A percentile compares a stretch with the other conserved stretches of the same genome.
Evolutionary conservation across 2,329 filamentous ascomycete species (phyloP).

Genomic region (Penicillium sclerotiorum): DNA sequence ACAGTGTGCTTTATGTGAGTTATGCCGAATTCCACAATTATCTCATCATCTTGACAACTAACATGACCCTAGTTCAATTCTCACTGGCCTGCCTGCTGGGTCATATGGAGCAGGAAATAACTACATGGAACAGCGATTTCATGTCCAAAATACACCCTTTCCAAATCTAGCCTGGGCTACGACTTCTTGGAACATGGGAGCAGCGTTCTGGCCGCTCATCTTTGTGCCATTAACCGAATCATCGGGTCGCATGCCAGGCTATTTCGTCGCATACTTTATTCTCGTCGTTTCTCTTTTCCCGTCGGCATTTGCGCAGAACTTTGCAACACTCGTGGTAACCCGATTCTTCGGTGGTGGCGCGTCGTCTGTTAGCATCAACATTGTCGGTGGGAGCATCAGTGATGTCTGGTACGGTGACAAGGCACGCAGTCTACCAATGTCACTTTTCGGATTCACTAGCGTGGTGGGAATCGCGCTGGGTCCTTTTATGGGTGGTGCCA

Average conservation of each 20-base stretch:
- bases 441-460: conserved; percentile 47
- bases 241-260: conserved; percentile 49
- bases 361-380: conserved; percentile 48
- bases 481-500: conserved; percentile 47
- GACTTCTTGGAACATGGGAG: conserved; percentile 41
- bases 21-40: neutral
- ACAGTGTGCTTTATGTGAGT: conserved; percentile 46
- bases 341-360: conserved; percentile 49
- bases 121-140: conserved; percentile 34
- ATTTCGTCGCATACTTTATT: conserved; percentile 46
- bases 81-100: conserved; percentile 46
- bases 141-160: conserved; percentile 38
- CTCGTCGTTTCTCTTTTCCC: conserved; percentile 47
- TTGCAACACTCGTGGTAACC: conserved; percentile 48
- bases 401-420: conserved; percentile 42
- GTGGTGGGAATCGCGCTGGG: conserved; percentile 49
- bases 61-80: conserved; percentile 44
- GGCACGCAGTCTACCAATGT: conserved; percentile 46
- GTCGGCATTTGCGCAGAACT: conserved; percentile 48
- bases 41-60: neutral
- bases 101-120: conserved; percentile 41
- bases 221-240: conserved; percentile 44
- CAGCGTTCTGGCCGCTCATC: conserved; percentile 41
- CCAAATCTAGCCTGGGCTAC: conserved; percentile 40
- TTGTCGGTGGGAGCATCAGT: conserved; percentile 39